Conservation (phyloP, 192 early-diverging fungal species). For the Umbelopsis ramanniana region DNA sequence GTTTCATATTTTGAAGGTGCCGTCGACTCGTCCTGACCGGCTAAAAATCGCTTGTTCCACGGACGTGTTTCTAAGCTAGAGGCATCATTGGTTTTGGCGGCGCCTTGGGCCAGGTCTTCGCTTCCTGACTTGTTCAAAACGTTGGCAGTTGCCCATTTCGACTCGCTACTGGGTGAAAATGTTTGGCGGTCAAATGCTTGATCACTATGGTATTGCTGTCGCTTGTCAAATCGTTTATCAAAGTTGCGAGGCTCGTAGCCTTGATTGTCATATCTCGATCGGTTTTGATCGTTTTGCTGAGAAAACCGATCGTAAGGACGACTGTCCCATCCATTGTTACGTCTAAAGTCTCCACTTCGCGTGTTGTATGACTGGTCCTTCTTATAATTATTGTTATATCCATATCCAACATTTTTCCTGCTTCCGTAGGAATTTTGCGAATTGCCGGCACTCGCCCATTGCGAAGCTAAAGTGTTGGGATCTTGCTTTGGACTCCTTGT, state of each 20-base stretch:
- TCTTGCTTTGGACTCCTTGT: background rate
- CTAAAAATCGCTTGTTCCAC: constrained; percentile 10
- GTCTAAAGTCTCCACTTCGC: background rate
- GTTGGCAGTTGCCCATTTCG: too few species aligned
- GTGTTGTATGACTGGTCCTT: background rate
- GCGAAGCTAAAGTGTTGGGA: background rate
- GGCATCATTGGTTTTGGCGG: too few species aligned
- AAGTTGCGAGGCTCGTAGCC: background rate
- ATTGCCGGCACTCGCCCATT: background rate
- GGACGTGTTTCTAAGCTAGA: background rate
- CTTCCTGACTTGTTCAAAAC: too few species aligned
- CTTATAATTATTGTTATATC: background rate
- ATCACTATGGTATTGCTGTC: background rate
- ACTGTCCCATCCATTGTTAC: background rate
- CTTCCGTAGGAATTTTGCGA: background rate
- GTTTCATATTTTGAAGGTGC: background rate
- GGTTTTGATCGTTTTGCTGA: background rate
- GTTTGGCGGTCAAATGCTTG: background rate
- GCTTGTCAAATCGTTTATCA: constrained; percentile 1
- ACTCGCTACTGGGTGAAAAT: too few species aligned
- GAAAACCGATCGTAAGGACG: background rate
- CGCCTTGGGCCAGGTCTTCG: too few species aligned
- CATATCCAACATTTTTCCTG: background rate
- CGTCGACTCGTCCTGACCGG: background rate
- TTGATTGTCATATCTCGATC: background rate